Evolutionary conservation across 2,329 filamentous ascomycete genomes (phyloP).

Genomic region (Fusarium protoensiforme): DNA sequence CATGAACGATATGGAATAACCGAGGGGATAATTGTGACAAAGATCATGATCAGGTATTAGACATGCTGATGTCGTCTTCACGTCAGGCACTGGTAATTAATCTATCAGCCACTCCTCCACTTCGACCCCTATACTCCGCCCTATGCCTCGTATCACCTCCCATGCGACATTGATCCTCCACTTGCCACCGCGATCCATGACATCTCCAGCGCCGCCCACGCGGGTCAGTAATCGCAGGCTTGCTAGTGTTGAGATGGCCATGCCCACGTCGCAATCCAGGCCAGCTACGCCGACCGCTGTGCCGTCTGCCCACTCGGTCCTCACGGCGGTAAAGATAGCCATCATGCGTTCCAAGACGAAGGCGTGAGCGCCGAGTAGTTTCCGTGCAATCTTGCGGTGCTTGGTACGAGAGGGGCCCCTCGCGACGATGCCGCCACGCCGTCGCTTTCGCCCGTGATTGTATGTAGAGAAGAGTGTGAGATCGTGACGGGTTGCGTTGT

Average conservation of each 20-base stretch:
- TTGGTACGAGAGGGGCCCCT: conserved; percentile 55
- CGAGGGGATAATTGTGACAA: not conserved
- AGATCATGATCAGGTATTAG: not conserved
- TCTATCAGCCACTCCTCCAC: conserved; percentile 81
- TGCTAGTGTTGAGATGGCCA: conserved; percentile 77
- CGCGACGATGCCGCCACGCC: conserved; percentile 58
- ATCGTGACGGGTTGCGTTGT: conserved; percentile 81
- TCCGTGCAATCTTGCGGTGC: conserved; percentile 79
- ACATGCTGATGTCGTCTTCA: not conserved
- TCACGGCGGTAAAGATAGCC: conserved; percentile 78
- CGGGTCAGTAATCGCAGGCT: conserved; percentile 76
- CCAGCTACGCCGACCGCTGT: conserved; percentile 44
- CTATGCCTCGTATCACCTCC: conserved; percentile 78
- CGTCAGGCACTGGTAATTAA: conserved; percentile 55
- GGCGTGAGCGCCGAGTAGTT: conserved; percentile 79
- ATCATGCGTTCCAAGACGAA: conserved; percentile 84
- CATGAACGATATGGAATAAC: conserved; percentile 23
- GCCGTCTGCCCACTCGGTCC: conserved; percentile 62
- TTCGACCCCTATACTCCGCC: conserved; percentile 80
- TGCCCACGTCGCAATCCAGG: conserved; percentile 67
- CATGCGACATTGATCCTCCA: conserved; percentile 84
- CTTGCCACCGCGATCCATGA: conserved; percentile 75
- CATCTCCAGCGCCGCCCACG: conserved; percentile 70
- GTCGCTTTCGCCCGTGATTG: conserved; percentile 63
- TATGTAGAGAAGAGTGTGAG: conserved; percentile 80